phyloP scores from a whole-genome alignment of 495 filamentous ascomycete species.

The Alectoria sarmentosa region DNA sequence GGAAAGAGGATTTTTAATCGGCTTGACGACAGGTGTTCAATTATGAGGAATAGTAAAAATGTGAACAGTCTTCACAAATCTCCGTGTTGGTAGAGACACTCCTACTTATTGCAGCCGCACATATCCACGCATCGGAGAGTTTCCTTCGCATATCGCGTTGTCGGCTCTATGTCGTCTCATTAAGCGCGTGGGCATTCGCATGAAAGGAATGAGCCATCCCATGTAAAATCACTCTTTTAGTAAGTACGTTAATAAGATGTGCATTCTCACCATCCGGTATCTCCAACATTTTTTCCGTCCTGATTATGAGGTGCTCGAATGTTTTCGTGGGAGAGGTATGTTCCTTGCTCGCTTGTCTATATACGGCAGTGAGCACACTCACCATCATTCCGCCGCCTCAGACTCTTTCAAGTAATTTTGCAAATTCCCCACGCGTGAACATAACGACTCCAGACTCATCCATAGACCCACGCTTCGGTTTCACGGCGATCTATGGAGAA shows the following conservation, averaged over 20 bases:
- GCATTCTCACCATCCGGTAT: not conserved
- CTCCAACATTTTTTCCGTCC: not conserved
- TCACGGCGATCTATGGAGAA: not conserved
- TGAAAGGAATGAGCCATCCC: not conserved
- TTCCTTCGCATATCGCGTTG: not conserved
- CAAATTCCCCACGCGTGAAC: not conserved
- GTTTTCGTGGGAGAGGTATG: not conserved
- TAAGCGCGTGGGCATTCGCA: not conserved
- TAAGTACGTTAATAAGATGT: not conserved
- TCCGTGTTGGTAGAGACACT: not conserved
- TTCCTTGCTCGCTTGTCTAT: not conserved
- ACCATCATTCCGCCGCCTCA: not conserved
- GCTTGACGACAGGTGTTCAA: not conserved
- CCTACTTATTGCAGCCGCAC: not conserved
- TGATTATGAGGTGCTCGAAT: not conserved
- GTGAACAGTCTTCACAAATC: not conserved
- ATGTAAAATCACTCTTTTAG: not conserved
- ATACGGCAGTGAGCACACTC: not conserved
- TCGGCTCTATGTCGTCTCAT: not conserved
- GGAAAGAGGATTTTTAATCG: not conserved
- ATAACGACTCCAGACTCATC: not conserved
- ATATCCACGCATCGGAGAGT: not conserved
- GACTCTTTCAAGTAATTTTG: not conserved
- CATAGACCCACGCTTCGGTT: not conserved
- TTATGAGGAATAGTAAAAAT: not conserved